A percentile compares a stretch with the other conserved stretches of the same genome.
phyloP scores from a whole-genome alignment of 1,284 basidiomycete species.

The Ustilago loliicola region DNA sequence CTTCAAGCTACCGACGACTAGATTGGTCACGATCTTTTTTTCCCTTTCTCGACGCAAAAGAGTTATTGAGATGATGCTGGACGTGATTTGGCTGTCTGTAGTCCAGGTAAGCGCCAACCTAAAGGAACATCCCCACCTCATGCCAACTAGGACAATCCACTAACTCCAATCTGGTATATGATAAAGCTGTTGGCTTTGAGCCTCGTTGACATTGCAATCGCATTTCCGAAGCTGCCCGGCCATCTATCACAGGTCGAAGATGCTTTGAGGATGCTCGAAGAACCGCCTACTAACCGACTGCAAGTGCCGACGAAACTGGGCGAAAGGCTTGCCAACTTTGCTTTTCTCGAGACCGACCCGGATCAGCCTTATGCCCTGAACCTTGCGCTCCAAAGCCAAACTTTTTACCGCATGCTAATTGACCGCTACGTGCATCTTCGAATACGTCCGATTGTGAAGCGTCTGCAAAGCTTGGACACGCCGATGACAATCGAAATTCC shows the following conservation, averaged over 20 bases:
- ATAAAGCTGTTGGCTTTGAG: background rate
- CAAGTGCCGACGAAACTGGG: background rate
- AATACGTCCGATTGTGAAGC: background rate
- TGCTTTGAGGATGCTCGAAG: background rate
- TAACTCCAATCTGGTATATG: too few species aligned
- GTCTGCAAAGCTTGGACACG: too few species aligned
- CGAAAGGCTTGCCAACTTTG: background rate
- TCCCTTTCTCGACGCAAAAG: too few species aligned
- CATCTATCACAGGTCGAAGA: slow-evolving; percentile 11
- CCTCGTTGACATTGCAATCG: background rate
- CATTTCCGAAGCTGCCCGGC: background rate
- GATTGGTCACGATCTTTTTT: too few species aligned
- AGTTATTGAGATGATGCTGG: too few species aligned
- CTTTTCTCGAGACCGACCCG: slow-evolving; percentile 13
- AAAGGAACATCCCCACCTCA: too few species aligned
- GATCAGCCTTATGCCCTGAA: slow-evolving; percentile 7
- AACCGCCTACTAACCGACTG: background rate
- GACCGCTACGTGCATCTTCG: slow-evolving; percentile 5
- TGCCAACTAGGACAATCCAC: too few species aligned
- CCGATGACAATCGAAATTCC: background rate
- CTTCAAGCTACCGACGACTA: too few species aligned
- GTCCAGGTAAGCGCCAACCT: too few species aligned
- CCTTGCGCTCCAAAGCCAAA: slow-evolving; percentile 20
- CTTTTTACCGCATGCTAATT: slow-evolving; percentile 33
- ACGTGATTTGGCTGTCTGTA: too few species aligned